Evolutionary conservation across 2,329 filamentous ascomycete genomes (phyloP).

Genomic region (Leptographium galeiforme): DNA sequence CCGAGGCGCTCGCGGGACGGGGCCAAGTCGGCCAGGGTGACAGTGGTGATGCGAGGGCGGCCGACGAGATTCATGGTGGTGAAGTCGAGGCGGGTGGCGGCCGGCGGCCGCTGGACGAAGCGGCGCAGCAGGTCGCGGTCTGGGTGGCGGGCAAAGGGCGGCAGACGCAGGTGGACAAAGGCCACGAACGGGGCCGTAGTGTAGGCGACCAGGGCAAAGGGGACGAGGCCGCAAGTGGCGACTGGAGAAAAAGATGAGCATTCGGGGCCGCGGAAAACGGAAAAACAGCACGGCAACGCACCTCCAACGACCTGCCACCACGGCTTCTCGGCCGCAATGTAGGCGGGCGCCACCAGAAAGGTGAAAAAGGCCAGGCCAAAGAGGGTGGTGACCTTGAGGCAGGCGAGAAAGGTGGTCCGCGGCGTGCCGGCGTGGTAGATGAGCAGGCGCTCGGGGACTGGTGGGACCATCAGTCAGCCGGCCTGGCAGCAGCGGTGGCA

Average conservation of each 20-base stretch:
- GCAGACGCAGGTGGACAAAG: conserved; percentile 57
- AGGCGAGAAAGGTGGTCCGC: conserved; percentile 53
- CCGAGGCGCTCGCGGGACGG: conserved; percentile 19
- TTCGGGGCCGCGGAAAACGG: not conserved
- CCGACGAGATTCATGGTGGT: conserved; percentile 43
- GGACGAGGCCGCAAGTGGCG: conserved; percentile 45
- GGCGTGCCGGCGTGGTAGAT: conserved; percentile 65
- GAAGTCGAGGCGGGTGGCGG: conserved; percentile 33
- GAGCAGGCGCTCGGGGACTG: conserved; percentile 41
- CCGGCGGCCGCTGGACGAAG: conserved; percentile 33
- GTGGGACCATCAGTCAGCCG: conserved; percentile 23
- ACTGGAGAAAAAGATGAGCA: conserved; percentile 26
- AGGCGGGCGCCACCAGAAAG: conserved; percentile 48
- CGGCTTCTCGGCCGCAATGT: conserved; percentile 28
- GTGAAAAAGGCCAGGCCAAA: conserved; percentile 55
- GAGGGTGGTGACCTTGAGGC: conserved; percentile 57
- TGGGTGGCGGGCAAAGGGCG: conserved; percentile 43
- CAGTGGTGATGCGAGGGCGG: conserved; percentile 31
- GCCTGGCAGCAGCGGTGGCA: not conserved
- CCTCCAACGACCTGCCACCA: conserved; percentile 21
- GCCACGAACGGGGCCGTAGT: conserved; percentile 58
- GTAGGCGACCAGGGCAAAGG: conserved; percentile 49
- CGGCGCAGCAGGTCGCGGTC: conserved; percentile 35
- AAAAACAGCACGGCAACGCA: conserved; percentile 17
- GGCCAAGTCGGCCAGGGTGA: conserved; percentile 21